Base-by-base conservation (phyloP, 441 rosid species). In the Raphanus hybrid region DNA sequence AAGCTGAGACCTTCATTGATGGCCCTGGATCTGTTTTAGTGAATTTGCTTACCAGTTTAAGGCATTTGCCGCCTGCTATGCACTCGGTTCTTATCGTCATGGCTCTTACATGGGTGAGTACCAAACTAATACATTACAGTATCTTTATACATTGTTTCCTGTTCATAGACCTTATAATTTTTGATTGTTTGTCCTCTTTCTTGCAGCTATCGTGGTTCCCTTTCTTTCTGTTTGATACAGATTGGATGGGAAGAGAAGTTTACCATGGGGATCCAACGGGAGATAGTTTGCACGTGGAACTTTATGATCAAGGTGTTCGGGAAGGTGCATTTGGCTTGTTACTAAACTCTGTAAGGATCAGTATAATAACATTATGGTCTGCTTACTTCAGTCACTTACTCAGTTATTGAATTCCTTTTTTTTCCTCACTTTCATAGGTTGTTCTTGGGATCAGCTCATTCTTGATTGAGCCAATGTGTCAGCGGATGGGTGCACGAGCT, bases 241-340 rank as follows among this genome's bases (percentile, higher is more conserved):
- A 96, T 84, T 96, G 99, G 99, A 96, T 96, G 99, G 99, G 99
- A 59, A 89, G 97, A 82, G 98, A 96, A 86, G 97, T 96, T 61
- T 93, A 93, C 82, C 97, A 91, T 73, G 99, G 98, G 41, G 80
- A 96, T 87, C 98, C 99, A 12, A 90, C 83, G n/a, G 95, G 95
- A 70, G 84, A 73, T 80, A 64, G 86, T 55, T 55, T 77, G 73
- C 90, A 78, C 76, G 87, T 86, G n/a, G 82, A 85, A 73, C 87
- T 91, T 29, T 96, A 92, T 78, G 85, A 87, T 83, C 86, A 89
- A 84, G 99, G 98, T 68, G 97, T 92, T 79, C 87, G 98, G 82
- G 93, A 93, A 87, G 98, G 99, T 86, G 97, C 99, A 81, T 88
- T 96, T 83, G 99, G 99, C 84, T 89, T 96, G 92, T 94, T 96